These are phyloP conservation scores for Penicillium palitans DNA, from an alignment of 2,329 filamentous ascomycete genomes.

Conservation along the genomic window DNA sequence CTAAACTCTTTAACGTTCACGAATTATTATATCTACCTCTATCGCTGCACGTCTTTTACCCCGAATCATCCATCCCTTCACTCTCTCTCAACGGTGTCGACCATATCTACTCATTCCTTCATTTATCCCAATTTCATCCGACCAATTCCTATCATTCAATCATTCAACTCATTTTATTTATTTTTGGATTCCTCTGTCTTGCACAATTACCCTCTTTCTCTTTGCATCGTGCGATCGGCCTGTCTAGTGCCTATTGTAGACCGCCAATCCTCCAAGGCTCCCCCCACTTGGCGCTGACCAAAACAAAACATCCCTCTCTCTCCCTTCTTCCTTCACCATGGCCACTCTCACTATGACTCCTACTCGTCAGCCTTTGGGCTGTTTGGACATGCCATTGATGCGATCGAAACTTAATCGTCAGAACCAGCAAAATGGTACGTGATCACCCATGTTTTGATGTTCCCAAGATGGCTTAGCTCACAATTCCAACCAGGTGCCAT, in stretches of 20 bases:
- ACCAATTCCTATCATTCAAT: constrained; percentile 8
- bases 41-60: constrained; percentile 1
- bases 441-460: background rate
- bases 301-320: constrained; percentile 24
- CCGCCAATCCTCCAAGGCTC: constrained; percentile 22
- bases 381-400: constrained; percentile 36
- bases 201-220: background rate
- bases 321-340: constrained; percentile 24
- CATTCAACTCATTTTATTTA: background rate
- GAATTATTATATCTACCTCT: constrained; percentile 10
- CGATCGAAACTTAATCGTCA: constrained; percentile 35
- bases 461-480: constrained; percentile 10
- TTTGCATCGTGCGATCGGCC: constrained; percentile 7
- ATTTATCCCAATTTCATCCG: constrained; percentile 1
- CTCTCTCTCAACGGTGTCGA: constrained; percentile 6
- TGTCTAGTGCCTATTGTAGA: constrained; percentile 11
- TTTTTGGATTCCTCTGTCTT: background rate
- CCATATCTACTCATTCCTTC: constrained; percentile 8
- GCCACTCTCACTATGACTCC: constrained; percentile 39
- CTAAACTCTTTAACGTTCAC: constrained; percentile 3
- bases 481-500: constrained; percentile 1
- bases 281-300: constrained; percentile 31
- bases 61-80: constrained; percentile 1
- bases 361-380: constrained; percentile 39
- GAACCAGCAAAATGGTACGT: constrained; percentile 37